Conservation (phyloP, 2,329 filamentous ascomycete species). For the Curvularia sp. region DNA sequence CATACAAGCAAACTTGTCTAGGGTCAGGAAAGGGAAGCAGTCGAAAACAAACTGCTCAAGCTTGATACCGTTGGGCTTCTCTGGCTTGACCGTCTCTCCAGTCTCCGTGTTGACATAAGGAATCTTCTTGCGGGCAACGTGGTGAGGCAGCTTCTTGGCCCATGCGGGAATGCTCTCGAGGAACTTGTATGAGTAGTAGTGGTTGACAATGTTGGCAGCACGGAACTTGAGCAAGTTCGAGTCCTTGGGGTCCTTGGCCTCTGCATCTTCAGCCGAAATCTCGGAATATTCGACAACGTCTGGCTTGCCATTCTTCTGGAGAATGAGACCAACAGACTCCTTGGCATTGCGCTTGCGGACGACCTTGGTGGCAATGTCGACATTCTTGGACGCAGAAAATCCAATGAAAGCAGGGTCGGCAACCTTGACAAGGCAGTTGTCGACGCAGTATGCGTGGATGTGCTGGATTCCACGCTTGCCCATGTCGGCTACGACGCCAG, state of each 20-base stretch:
- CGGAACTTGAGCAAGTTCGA: conserved; percentile 88
- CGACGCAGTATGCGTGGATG: conserved; percentile 96
- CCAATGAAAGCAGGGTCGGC: conserved; percentile 95
- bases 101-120: conserved; percentile 78
- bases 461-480: conserved; percentile 87
- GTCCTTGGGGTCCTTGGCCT: conserved; percentile 84
- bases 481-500: conserved; percentile 87
- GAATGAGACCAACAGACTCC: conserved; percentile 92
- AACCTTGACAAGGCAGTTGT: conserved; percentile 99
- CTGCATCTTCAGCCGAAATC: conserved; percentile 87
- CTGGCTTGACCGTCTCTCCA: conserved; percentile 84
- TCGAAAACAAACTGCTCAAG: conserved; percentile 99
- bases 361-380: conserved; percentile 98
- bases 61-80: conserved; percentile 97
- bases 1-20: conserved; percentile 92
- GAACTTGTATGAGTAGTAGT: conserved; percentile 97
- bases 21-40: conserved; percentile 86
- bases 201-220: conserved; percentile 98
- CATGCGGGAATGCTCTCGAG: conserved; percentile 88
- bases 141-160: conserved; percentile 86
- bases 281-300: conserved; percentile 99
- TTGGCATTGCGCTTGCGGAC: conserved; percentile 97
- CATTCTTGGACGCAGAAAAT: conserved; percentile 84
- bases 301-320: conserved; percentile 93
- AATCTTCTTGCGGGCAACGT: conserved; percentile 99